Evolutionary conservation across 108 stramenopile species (phyloP).

Genomic region (Cyclotella choctawhatcheeana): DNA sequence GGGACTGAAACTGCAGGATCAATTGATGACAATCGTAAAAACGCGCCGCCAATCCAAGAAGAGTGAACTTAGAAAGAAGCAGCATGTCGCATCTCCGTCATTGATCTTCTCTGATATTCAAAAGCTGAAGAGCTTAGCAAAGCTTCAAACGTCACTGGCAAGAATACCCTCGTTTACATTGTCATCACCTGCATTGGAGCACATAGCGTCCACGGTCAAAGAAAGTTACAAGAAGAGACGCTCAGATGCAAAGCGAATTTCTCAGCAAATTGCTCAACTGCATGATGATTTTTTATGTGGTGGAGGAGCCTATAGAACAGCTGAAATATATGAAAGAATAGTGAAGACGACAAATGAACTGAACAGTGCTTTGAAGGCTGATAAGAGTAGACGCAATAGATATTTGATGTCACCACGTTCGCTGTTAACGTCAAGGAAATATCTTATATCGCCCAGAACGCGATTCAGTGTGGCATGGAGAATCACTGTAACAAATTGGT

Average conservation of each 20-base stretch:
- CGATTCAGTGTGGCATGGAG: slow-evolving; percentile 71
- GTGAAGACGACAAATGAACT: slow-evolving; percentile 52
- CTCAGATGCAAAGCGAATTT: slow-evolving; percentile 36
- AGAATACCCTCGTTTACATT: slow-evolving; percentile 33
- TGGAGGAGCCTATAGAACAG: slow-evolving; percentile 20
- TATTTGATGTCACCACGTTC: slow-evolving; percentile 38
- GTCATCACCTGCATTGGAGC: slow-evolving; percentile 23
- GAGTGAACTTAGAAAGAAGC: slow-evolving; percentile 34
- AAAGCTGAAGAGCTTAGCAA: slow-evolving; percentile 39
- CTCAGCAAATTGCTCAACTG: slow-evolving; percentile 43
- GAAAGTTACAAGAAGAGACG: slow-evolving; percentile 47
- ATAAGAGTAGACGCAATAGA: slow-evolving; percentile 31
- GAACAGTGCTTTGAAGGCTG: slow-evolving; percentile 44
- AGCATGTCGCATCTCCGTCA: slow-evolving; percentile 23
- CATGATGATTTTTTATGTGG: slow-evolving; percentile 39
- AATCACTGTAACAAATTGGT: slow-evolving; percentile 59
- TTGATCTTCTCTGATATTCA: slow-evolving; percentile 48
- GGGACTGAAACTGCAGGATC: slow-evolving; percentile 51
- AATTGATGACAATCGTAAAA: slow-evolving; percentile 36
- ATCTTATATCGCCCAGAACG: slow-evolving; percentile 67
- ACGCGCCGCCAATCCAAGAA: slow-evolving; percentile 33
- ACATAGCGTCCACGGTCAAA: slow-evolving; percentile 40
- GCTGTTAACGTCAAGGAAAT: slow-evolving; percentile 32
- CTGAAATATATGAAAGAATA: slow-evolving; percentile 64
- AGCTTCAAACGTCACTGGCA: slow-evolving; percentile 45